phyloP scores from a whole-genome alignment of 441 rosid species.

The Lepidium campestre region DNA sequence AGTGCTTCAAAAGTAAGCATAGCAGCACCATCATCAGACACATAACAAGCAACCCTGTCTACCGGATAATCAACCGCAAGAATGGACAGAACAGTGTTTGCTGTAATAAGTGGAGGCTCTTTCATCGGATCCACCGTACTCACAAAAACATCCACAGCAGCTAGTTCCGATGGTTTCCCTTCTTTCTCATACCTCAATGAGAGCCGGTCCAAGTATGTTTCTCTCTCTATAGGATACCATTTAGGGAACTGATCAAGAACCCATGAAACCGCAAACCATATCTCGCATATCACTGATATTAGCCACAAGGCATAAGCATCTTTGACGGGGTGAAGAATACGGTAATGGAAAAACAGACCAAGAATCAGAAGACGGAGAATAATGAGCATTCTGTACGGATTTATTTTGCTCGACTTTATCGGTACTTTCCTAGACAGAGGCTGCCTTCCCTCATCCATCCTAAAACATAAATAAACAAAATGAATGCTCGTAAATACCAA shows the following conservation, averaged over 20 bases:
- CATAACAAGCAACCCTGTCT: conserved; percentile 73
- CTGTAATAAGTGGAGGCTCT: conserved; percentile 81
- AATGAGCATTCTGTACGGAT: conserved; percentile 66
- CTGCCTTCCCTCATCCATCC: conserved; percentile 93
- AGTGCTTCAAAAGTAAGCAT: conserved; percentile 86
- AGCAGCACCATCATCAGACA: conserved; percentile 86
- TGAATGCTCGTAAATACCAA: conserved; percentile 1
- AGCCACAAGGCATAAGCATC: conserved; percentile 73
- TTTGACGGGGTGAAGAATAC: conserved; percentile 61
- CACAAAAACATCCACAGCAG: conserved; percentile 57
- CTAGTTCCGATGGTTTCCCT: conserved; percentile 55
- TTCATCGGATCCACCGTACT: conserved; percentile 81
- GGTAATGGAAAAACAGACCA: conserved; percentile 67
- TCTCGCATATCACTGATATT: conserved; percentile 68
- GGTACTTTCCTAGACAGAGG: conserved; percentile 74
- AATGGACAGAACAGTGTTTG: conserved; percentile 77
- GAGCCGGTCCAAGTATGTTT: conserved; percentile 68
- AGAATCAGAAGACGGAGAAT: conserved; percentile 61
- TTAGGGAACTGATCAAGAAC: conserved; percentile 77
- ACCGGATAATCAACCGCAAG: conserved; percentile 82
- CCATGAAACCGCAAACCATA: conserved; percentile 85
- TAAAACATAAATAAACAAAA: conserved; percentile 16
- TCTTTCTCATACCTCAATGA: conserved; percentile 69
- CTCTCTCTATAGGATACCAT: conserved; percentile 69
- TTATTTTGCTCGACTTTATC: conserved; percentile 67